phyloP scores from a whole-genome alignment of 2,329 filamentous ascomycete species.

The Ceratocystis colombiana region DNA sequence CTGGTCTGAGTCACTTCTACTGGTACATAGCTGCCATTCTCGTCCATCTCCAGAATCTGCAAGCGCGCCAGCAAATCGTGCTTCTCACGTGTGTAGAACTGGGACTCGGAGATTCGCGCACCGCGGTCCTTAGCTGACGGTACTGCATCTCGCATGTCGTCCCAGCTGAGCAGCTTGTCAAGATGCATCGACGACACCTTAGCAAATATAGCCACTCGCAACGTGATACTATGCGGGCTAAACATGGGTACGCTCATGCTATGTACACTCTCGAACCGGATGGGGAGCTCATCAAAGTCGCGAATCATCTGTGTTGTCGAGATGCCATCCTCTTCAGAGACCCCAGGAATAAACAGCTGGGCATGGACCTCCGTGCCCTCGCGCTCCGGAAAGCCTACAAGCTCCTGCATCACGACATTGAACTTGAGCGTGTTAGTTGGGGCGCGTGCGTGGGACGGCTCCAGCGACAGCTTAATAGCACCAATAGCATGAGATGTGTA shows the following conservation, averaged over 20 bases:
- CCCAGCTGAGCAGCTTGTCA: slow-evolving; percentile 95
- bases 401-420: slow-evolving; percentile 96
- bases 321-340: slow-evolving; percentile 80
- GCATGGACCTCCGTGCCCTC: slow-evolving; percentile 94
- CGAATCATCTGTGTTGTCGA: slow-evolving; percentile 92
- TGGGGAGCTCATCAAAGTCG: slow-evolving; percentile 83
- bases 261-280: slow-evolving; percentile 95
- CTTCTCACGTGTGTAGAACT: slow-evolving; percentile 87
- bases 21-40: slow-evolving; percentile 80
- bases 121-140: slow-evolving; percentile 44
- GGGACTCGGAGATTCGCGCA: slow-evolving; percentile 71
- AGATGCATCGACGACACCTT: slow-evolving; percentile 87
- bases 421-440: slow-evolving; percentile 92
- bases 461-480: slow-evolving; percentile 79
- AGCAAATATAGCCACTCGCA: slow-evolving; percentile 85
- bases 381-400: slow-evolving; percentile 86
- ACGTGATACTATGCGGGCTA: slow-evolving; percentile 54
- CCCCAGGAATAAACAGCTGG: slow-evolving; percentile 87
- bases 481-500: slow-evolving; percentile 87
- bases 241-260: slow-evolving; percentile 89
- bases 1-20: slow-evolving; percentile 84
- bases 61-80: slow-evolving; percentile 84
- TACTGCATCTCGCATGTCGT: slow-evolving; percentile 83
- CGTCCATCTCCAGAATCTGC: slow-evolving; percentile 83
- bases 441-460: slow-evolving; percentile 85